Conservation (phyloP, 1,139 yeast species). For the Geotrichum restrictum region DNA sequence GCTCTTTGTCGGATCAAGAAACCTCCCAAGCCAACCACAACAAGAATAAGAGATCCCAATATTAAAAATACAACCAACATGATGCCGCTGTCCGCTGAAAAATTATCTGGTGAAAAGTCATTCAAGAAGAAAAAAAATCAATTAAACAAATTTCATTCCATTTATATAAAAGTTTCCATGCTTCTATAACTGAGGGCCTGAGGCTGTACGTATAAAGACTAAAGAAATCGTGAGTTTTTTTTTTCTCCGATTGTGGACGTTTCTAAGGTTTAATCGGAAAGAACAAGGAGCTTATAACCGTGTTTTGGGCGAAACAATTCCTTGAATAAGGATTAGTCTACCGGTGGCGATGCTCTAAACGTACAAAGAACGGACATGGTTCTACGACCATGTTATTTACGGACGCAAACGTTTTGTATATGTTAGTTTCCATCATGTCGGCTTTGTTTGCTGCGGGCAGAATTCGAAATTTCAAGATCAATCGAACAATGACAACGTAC, state of each 20-base stretch:
- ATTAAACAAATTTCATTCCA: no score
- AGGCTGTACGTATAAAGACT: no score
- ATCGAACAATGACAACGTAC: constrained; percentile 46
- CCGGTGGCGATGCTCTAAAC: constrained; percentile 34
- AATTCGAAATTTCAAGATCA: constrained; percentile 43
- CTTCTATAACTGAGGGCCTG: no score
- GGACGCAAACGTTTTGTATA: constrained; percentile 47
- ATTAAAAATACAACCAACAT: not conserved
- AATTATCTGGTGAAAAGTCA: no score
- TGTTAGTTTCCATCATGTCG: constrained; percentile 45
- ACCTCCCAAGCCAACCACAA: not conserved
- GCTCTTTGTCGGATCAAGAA: not conserved
- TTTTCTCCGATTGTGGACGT: no score
- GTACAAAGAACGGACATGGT: constrained; percentile 47
- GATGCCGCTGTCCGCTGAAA: no score
- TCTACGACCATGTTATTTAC: constrained; percentile 61
- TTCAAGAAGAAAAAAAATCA: no score
- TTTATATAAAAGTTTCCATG: no score
- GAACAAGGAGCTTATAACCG: no score
- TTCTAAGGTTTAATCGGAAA: no score
- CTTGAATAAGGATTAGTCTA: not conserved
- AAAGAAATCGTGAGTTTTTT: no score
- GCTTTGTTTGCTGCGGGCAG: constrained; percentile 42
- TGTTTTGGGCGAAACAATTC: not conserved
- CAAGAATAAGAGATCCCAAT: not conserved